Percentiles rank a stretch among this genome's conserved stretches.
Evolutionary conservation across 176 grass and related monocot genomes (phyloP).

Genomic region (Oryza meyeriana): DNA sequence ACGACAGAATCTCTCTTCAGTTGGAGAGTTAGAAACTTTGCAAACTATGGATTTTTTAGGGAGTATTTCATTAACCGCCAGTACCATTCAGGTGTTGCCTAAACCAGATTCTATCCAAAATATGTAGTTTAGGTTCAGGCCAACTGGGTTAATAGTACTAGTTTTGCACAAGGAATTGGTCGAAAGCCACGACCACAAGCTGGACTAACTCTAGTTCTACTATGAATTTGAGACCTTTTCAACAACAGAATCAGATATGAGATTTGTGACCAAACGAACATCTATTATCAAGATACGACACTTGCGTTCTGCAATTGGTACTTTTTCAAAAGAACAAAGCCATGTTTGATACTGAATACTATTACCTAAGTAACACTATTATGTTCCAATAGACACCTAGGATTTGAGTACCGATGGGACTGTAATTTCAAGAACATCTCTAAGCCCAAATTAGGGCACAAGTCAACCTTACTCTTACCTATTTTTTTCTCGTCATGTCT

Average conservation of each 20-base stretch:
- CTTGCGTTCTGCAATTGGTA: neutral
- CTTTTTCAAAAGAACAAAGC: neutral
- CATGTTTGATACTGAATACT: neutral
- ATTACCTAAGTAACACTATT: neutral
- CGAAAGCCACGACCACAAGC: neutral
- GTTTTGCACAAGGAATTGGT: neutral
- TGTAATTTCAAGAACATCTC: neutral
- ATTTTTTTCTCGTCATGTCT: neutral
- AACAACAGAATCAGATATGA: neutral
- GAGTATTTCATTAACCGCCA: neutral
- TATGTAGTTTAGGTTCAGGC: neutral
- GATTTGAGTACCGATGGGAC: neutral
- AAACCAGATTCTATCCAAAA: neutral
- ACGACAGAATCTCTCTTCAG: neutral
- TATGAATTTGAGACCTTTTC: neutral
- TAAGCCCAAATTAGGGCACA: constrained; percentile 1
- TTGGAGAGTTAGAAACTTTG: neutral
- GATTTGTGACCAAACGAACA: neutral
- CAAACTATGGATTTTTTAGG: neutral
- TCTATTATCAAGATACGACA: neutral
- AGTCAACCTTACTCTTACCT: neutral
- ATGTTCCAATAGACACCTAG: neutral
- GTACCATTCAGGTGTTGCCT: neutral
- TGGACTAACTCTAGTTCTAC: neutral
- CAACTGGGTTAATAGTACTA: neutral